A percentile compares a stretch with the other conserved stretches of the same genome.
Conservation (phyloP, 495 filamentous ascomycete species). For the Penicillium robsamsonii region DNA sequence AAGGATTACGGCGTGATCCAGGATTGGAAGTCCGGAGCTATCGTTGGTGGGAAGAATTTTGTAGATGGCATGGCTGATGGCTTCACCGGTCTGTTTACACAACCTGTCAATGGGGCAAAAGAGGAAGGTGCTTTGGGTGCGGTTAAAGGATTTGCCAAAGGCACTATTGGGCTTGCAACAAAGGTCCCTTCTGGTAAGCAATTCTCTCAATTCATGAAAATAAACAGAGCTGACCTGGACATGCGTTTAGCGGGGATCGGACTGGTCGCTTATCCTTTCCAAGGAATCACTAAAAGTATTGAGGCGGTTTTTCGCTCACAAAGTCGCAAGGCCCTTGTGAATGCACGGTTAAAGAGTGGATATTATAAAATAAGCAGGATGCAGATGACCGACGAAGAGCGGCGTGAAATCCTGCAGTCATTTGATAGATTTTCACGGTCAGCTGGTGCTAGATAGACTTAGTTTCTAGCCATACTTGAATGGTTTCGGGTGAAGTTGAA, state of each 20-base stretch:
- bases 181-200: slow-evolving; percentile 46
- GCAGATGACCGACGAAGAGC: background rate
- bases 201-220: background rate
- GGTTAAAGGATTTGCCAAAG: slow-evolving; percentile 59
- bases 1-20: slow-evolving; percentile 34
- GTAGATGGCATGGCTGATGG: slow-evolving; percentile 72
- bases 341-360: slow-evolving; percentile 1
- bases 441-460: background rate
- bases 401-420: background rate
- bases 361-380: background rate
- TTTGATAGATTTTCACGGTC: background rate
- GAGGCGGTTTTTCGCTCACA: slow-evolving; percentile 4
- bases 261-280: slow-evolving; percentile 14
- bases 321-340: slow-evolving; percentile 1
- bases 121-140: slow-evolving; percentile 59
- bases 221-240: background rate
- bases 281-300: slow-evolving; percentile 15
- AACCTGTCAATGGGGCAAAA: slow-evolving; percentile 62
- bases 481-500: no score
- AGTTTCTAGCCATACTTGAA: background rate
- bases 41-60: slow-evolving; percentile 55
- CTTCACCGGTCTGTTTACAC: slow-evolving; percentile 62
- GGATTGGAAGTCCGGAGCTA: slow-evolving; percentile 37
- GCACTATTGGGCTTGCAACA: slow-evolving; percentile 67
- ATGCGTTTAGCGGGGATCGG: slow-evolving; percentile 5